Evolutionary conservation across 73 alveolate species (phyloP).

Genomic region (Paramecium octaurelia): DNA sequence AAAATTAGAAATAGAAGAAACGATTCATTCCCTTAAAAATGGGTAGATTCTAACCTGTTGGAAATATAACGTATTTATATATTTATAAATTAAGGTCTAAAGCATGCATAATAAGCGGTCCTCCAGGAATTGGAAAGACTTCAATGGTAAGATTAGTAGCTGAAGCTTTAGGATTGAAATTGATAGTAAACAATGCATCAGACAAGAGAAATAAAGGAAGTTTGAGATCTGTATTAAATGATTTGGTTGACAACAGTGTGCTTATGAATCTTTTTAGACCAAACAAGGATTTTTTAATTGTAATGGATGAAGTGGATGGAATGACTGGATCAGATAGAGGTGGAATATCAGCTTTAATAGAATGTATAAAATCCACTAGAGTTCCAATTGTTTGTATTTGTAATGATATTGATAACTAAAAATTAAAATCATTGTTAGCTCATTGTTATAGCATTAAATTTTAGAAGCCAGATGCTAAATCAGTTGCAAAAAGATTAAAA

Average conservation of each 20-base stretch:
- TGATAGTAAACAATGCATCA: slow-evolving; percentile 96
- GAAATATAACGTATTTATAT: slow-evolving; percentile 43
- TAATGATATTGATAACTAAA: slow-evolving; percentile 91
- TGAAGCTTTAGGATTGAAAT: slow-evolving; percentile 77
- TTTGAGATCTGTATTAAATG: slow-evolving; percentile 69
- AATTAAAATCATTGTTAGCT: slow-evolving; percentile 69
- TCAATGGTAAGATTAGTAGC: slow-evolving; percentile 93
- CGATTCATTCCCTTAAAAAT: slow-evolving; percentile 78
- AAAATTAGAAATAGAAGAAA: slow-evolving; percentile 69
- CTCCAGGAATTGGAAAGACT: slow-evolving; percentile 99
- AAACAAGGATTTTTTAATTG: slow-evolving; percentile 71
- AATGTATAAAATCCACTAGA: slow-evolving; percentile 92
- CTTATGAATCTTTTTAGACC: neutral
- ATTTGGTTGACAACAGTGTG: slow-evolving; percentile 53
- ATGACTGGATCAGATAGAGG: slow-evolving; percentile 98
- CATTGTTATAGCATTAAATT: slow-evolving; percentile 95
- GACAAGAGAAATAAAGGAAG: slow-evolving; percentile 92
- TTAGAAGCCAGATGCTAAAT: slow-evolving; percentile 74
- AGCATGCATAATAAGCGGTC: slow-evolving; percentile 98
- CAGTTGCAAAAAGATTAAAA: slow-evolving; percentile 70
- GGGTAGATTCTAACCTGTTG: slow-evolving; percentile 70
- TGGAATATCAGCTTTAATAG: slow-evolving; percentile 96
- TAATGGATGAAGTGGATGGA: slow-evolving; percentile 99
- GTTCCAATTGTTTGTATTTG: slow-evolving; percentile 98
- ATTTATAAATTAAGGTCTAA: slow-evolving; percentile 86